Evolutionary conservation across 2,329 filamentous ascomycete species (phyloP).

Genomic region (Pseudonectria foliicola): DNA sequence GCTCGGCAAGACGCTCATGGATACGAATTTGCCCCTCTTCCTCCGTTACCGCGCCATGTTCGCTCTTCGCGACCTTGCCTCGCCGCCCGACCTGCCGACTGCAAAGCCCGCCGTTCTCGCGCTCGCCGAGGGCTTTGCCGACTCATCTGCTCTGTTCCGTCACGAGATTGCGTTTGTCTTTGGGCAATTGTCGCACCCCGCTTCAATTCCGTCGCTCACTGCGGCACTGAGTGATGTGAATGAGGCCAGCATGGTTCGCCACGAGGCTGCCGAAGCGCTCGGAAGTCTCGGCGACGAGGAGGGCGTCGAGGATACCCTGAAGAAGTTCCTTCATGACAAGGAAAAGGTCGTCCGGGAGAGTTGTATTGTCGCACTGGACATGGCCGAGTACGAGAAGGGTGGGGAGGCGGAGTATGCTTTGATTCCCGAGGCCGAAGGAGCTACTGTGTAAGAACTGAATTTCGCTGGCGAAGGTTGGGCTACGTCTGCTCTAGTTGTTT

Average conservation of each 20-base stretch:
- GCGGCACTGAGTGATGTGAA: slow-evolving; percentile 68
- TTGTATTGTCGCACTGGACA: slow-evolving; percentile 90
- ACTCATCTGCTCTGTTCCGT: slow-evolving; percentile 86
- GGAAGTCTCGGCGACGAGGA: slow-evolving; percentile 90
- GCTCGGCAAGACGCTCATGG: slow-evolving; percentile 69
- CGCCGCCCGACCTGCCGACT: slow-evolving; percentile 83
- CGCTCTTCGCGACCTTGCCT: slow-evolving; percentile 86
- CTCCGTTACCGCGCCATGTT: slow-evolving; percentile 97
- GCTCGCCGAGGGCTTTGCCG: slow-evolving; percentile 76
- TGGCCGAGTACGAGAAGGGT: slow-evolving; percentile 93
- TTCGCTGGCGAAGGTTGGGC: slow-evolving; percentile 10
- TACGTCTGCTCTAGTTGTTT: slow-evolving; percentile 44
- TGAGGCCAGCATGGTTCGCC: slow-evolving; percentile 93
- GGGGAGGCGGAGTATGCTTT: slow-evolving; percentile 87
- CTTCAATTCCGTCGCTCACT: slow-evolving; percentile 87
- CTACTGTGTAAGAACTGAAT: slow-evolving; percentile 28
- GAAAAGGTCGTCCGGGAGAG: slow-evolving; percentile 93
- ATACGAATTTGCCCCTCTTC: slow-evolving; percentile 75
- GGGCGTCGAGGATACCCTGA: slow-evolving; percentile 81
- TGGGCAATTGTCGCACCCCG: slow-evolving; percentile 89
- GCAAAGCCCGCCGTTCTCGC: slow-evolving; percentile 81
- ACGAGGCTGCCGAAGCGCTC: slow-evolving; percentile 93
- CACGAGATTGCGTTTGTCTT: slow-evolving; percentile 99
- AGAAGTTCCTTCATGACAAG: slow-evolving; percentile 77
- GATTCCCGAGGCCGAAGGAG: slow-evolving; percentile 57